Base-by-base conservation (phyloP, 371 early-diverging fungal species). In the Mucor racemosus region DNA sequence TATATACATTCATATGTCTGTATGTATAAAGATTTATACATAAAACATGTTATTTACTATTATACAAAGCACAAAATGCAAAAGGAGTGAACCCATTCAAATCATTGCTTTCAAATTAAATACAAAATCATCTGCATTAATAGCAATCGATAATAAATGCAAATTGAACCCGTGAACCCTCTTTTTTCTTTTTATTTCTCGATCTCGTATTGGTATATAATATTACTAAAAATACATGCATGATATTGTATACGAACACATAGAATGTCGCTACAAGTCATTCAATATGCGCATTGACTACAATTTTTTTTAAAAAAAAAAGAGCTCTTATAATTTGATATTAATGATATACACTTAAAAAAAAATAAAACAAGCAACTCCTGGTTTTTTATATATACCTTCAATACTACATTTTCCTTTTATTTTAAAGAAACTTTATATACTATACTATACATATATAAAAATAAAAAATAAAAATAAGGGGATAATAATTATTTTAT, bases 171-270 rank as follows among this genome's bases (percentile, higher is more conserved):
- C 44, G 60, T 59, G 40, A 41, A 59, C 38, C 21, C 35, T 50
- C 38, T 50, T 14, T 50, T 41, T 10, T 48, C 48, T 48, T 9
- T 48, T 4, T 19, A n/a, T 50, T 14, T 31, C 31, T 53, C 53
- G 10, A 53, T 31, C 26, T 26, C 38, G 38, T 38, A 38, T 38
- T 7, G 9, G 38, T 38, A 5, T 38, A 38, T 38, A 9, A 38
- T 26, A 53, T 53, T 53, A 31, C 62, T 62, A 62, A 62, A 62
- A 62, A 62, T 62, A 62, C 36, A 50, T 62, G 62, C 62, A 62
- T 62, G 39, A 62, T 53, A 26, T n/a, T 19, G 19, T 31, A 53
- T 14, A 53, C 53, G 10, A 53, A 31, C 31, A 53, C 19, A 11
- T 11, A 53, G 11, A 13, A 53, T 26, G 26, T 26, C 26, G 26